Base-by-base conservation (phyloP, 2,329 filamentous ascomycete species). In the Xylariales sp. region DNA sequence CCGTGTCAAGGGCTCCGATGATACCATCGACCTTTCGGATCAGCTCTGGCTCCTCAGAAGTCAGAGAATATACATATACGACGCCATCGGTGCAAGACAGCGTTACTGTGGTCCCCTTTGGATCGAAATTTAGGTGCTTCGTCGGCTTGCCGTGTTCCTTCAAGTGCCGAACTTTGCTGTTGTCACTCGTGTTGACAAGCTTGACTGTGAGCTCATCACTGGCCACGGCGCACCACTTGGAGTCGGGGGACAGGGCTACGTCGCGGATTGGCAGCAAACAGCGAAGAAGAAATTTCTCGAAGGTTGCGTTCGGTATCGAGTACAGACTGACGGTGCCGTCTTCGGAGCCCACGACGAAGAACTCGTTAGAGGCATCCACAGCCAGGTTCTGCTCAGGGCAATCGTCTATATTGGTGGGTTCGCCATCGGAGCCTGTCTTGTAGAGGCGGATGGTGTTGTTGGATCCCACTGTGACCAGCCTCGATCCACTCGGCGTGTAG, bases 251-350 rank as follows among this genome's bases (percentile, higher is more conserved):
- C 12, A 98, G 69, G 4, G 87, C 82, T 37, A 98, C 71, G 59
- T 96, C 89, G 53, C 93, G 79, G 21, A 96, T 79, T 1, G 93
- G 88, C 3, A 96, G 69, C n/a, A 88, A 83, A 41, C 83, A 87
- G 47, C 93, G 82, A 18, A 89, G 76, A 35, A 98, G 76, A 48
- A 94, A 85, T 42, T 83, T 82, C 45, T 95, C 87, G 63, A 94
- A 88, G 19, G 70, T 62, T 53, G 83, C 82, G 3, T 78, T 79
- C 40, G 78, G 72, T 34, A 96, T 74, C n/a, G 85, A 86, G 68
- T 94, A 98, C 52, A 89, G 80, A 69, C 85, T 95, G 53, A 98
- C 88, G n/a, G 85, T 93, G 55, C 94, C 93, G 65, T 97, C 90
- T 61, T 98, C 91, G 15, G 88, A 87, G 19, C 89, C 93, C 44